phyloP scores from a whole-genome alignment of 139 green algal genomes.

The Ostreobium quekettii region DNA sequence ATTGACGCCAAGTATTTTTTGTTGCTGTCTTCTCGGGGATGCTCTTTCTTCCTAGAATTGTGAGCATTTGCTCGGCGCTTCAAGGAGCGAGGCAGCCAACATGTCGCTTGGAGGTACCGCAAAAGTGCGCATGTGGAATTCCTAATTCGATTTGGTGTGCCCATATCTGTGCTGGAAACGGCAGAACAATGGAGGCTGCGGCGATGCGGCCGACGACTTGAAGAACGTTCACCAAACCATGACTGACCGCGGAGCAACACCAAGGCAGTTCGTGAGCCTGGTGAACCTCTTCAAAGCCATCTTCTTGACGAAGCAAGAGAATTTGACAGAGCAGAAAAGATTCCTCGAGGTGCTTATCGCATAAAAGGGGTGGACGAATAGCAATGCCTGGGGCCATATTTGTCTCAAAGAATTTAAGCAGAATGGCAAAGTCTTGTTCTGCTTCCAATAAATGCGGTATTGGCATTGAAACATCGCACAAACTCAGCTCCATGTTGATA shows the following conservation, averaged over 20 bases:
- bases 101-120: not conserved
- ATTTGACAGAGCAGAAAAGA: slow-evolving; percentile 29
- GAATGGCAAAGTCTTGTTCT: not conserved
- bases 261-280: slow-evolving; percentile 48
- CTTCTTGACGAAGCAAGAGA: slow-evolving; percentile 37
- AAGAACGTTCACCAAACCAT: slow-evolving; percentile 25
- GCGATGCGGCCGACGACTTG: slow-evolving; percentile 22
- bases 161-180: slow-evolving; percentile 17
- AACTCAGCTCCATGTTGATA: too few species aligned
- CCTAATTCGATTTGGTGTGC: too few species aligned
- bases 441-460: slow-evolving; percentile 13
- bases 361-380: too few species aligned
- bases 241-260: slow-evolving; percentile 21
- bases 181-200: not conserved
- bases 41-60: not conserved
- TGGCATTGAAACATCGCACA: not conserved
- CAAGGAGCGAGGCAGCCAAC: not conserved
- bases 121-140: too few species aligned
- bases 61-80: not conserved
- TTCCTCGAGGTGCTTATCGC: too few species aligned
- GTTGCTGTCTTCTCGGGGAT: slow-evolving; percentile 6
- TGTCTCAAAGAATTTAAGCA: too few species aligned
- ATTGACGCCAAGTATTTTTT: not conserved
- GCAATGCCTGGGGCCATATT: too few species aligned
- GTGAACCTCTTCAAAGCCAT: slow-evolving; percentile 46